These are phyloP conservation scores for Cicer yamashitae DNA, from an alignment of 306 rosid genomes.

Conservation along the genomic window DNA sequence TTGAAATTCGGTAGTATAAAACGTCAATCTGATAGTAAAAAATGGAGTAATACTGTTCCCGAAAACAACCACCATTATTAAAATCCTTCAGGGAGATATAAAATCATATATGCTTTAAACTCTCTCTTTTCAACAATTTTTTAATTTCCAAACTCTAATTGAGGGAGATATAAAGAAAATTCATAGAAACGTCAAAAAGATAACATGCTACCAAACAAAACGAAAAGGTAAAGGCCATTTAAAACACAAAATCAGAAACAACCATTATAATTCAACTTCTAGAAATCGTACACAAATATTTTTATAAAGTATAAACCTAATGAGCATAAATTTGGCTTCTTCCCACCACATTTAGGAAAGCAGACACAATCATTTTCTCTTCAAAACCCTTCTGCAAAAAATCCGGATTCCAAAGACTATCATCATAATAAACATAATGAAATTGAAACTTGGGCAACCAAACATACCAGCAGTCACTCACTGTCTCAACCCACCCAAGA, in stretches of 20 bases:
- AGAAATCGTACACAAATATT: conserved; percentile 40
- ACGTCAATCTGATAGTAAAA: too few species aligned
- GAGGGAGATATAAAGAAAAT: neutral
- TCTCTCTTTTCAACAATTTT: too few species aligned
- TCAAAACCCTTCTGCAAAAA: conserved; percentile 49
- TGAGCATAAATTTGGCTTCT: conserved; percentile 12
- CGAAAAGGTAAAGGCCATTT: neutral
- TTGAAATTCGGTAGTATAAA: too few species aligned
- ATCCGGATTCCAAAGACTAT: conserved; percentile 52
- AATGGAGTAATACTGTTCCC: too few species aligned
- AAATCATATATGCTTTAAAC: too few species aligned
- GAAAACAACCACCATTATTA: too few species aligned
- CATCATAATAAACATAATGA: conserved; percentile 15
- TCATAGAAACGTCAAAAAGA: neutral
- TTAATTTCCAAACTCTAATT: neutral
- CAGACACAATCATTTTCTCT: conserved; percentile 46
- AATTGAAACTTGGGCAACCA: conserved; percentile 43
- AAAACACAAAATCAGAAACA: conserved; percentile 8
- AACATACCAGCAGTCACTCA: conserved; percentile 32
- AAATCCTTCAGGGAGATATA: too few species aligned
- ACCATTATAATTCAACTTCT: conserved; percentile 13
- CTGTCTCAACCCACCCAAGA: conserved; percentile 28
- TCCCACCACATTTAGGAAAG: conserved; percentile 37
- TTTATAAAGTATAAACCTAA: conserved; percentile 28
- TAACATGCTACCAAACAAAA: neutral